Evolutionary conservation across 331 rosid species (phyloP), one percentile per base, ranked within the genome.

Genomic region (Pyrus hybrid): DNA sequence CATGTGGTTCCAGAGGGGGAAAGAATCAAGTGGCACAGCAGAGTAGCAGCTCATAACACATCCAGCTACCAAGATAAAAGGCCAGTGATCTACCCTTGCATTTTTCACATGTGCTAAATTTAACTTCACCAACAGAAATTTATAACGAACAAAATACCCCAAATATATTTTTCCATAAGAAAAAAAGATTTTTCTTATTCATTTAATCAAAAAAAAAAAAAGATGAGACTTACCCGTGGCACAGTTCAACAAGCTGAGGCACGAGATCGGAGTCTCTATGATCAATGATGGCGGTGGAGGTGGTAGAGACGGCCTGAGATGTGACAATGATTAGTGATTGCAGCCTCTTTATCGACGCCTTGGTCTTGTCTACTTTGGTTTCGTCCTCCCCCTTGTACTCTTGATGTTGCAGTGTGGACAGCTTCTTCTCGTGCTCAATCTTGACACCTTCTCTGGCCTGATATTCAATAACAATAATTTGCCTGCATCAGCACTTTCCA

Each of bases 321-420:
- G 98, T 90, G 79, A 95, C 99, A 77, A 83, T 62, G 69, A 92
- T 92, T 26, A 95, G 88, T 8, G 98, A 92, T 71, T 95, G 97
- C 79, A 95, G 81, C 88, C 84, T 91, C 69, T 84, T 88, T 83
- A 95, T 90, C 63, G 97, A 83, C 43, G 96, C 63, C 90, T 95
- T 95, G 76, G 99, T 95, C 88, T 92, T 92, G 88, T 87, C 86
- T 73, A 91, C 76, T 91, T 95, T 92, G 68, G 87, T 84, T 80
- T 89, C 97, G 65, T 92, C 96, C 71, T 88, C 97, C 63, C 98
- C 97, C 82, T 89, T 95, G 93, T 86, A 90, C 81, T 95, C 99
- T 84, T 92, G 98, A 81, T 85, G 86, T 79, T 95, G 99, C 57
- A 95, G 85, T 0, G 85, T 75, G 3, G 96, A 79, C 80, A 95